Evolutionary conservation across 1,284 basidiomycete genomes (phyloP).

Genomic region (Ustilago crameri): DNA sequence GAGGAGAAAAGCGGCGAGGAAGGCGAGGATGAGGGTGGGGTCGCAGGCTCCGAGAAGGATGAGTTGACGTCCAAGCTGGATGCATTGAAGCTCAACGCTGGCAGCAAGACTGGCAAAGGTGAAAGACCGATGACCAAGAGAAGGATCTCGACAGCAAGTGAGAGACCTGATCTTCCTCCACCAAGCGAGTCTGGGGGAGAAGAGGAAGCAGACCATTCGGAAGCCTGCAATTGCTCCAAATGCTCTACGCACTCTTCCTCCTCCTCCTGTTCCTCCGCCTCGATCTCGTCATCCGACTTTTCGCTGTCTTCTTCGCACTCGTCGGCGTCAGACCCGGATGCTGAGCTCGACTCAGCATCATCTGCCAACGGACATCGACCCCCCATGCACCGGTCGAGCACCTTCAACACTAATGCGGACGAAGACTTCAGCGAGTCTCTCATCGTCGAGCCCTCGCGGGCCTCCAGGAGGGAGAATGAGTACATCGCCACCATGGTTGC

Average conservation of each 20-base stretch:
- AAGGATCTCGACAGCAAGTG: slow-evolving; percentile 38
- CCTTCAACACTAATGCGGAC: background rate
- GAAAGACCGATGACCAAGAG: slow-evolving; percentile 24
- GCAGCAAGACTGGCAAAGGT: background rate
- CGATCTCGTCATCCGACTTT: slow-evolving; percentile 16
- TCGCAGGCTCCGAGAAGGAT: background rate
- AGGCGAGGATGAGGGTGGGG: slow-evolving; percentile 71
- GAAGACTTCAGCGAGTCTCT: slow-evolving; percentile 69
- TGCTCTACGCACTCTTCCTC: background rate
- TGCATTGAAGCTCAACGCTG: background rate
- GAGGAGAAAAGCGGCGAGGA: slow-evolving; percentile 40
- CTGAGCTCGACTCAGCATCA: background rate
- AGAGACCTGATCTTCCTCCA: slow-evolving; percentile 37
- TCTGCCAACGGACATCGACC: background rate
- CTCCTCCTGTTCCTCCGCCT: slow-evolving; percentile 10
- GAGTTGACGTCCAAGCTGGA: slow-evolving; percentile 1
- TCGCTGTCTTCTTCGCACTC: slow-evolving; percentile 18
- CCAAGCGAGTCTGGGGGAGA: slow-evolving; percentile 21
- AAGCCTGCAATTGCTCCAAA: slow-evolving; percentile 1
- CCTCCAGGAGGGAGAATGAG: slow-evolving; percentile 78
- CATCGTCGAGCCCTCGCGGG: slow-evolving; percentile 83
- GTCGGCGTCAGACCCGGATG: background rate
- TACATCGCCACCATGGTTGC: slow-evolving; percentile 87
- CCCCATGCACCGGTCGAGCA: background rate
- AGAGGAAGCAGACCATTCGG: slow-evolving; percentile 4